Evolutionary conservation across 257 asterid species (phyloP).

Genomic region (Catharanthus roseus): DNA sequence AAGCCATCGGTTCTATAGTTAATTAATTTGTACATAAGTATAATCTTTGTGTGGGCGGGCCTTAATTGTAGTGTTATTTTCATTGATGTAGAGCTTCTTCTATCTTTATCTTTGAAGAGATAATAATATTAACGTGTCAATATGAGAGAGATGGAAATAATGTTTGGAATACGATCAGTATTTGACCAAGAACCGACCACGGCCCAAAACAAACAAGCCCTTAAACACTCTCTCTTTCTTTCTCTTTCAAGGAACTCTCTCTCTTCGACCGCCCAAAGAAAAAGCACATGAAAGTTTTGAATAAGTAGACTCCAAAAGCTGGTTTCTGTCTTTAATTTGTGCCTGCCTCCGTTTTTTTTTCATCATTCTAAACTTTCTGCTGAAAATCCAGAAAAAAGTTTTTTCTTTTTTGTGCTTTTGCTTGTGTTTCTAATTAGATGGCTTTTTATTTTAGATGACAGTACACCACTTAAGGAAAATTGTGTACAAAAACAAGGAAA

Average conservation of each 20-base stretch:
- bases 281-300: constrained; percentile 26
- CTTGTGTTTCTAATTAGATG: constrained; percentile 8
- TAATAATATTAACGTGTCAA: constrained; percentile 25
- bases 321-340: constrained; percentile 24
- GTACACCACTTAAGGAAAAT: constrained; percentile 17
- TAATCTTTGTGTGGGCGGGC: too few species aligned
- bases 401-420: background rate
- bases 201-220: constrained; percentile 7
- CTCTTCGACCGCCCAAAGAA: constrained; percentile 52
- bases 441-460: constrained; percentile 12
- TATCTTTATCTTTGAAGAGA: background rate
- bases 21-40: too few species aligned
- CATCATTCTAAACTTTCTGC: background rate
- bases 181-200: constrained; percentile 38
- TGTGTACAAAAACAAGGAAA: constrained; percentile 16
- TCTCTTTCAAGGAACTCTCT: constrained; percentile 5
- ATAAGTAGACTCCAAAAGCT: constrained; percentile 22
- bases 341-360: too few species aligned
- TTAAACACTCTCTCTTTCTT: background rate
- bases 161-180: too few species aligned
- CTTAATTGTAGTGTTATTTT: too few species aligned
- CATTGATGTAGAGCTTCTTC: background rate
- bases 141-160: background rate
- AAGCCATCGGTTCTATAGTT: too few species aligned
- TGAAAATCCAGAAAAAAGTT: too few species aligned